These are phyloP conservation scores for Solanum okadae DNA, from an alignment of 257 asterid species.

Conservation along the genomic window DNA sequence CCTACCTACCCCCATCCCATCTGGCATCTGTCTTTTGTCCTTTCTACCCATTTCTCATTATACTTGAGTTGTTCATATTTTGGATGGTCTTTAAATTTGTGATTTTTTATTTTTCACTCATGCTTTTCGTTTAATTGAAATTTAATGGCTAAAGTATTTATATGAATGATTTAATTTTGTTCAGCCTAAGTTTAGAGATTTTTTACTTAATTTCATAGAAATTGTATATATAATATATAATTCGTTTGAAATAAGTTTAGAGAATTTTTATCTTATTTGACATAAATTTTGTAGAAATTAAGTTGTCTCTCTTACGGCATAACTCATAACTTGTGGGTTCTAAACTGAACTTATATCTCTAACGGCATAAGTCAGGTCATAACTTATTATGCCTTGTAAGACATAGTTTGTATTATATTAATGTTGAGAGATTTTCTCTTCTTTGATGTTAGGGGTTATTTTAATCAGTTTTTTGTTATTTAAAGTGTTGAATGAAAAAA, in stretches of 20 bases:
- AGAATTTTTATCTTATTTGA: too few species aligned
- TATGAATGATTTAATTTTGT: not conserved
- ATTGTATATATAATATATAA: too few species aligned
- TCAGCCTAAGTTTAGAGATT: not conserved
- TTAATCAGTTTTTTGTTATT: too few species aligned
- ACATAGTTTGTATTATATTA: not conserved
- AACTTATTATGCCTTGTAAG: not conserved
- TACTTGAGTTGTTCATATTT: not conserved
- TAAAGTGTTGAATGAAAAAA: too few species aligned
- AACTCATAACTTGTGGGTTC: not conserved
- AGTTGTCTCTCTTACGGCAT: too few species aligned
- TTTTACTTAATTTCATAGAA: not conserved
- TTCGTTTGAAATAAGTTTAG: too few species aligned
- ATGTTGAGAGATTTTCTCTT: not conserved
- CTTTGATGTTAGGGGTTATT: too few species aligned
- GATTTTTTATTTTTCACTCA: too few species aligned
- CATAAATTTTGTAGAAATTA: not conserved
- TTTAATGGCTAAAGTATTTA: not conserved
- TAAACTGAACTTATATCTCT: not conserved
- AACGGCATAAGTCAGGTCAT: too few species aligned
- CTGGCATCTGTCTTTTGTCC: not conserved
- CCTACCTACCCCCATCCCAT: not conserved
- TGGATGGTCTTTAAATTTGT: not conserved
- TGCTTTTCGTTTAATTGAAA: not conserved
- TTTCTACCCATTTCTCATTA: not conserved